Evolutionary conservation across 192 early-diverging fungal species (phyloP).

Genomic region (Rhizophlyctis rosea): DNA sequence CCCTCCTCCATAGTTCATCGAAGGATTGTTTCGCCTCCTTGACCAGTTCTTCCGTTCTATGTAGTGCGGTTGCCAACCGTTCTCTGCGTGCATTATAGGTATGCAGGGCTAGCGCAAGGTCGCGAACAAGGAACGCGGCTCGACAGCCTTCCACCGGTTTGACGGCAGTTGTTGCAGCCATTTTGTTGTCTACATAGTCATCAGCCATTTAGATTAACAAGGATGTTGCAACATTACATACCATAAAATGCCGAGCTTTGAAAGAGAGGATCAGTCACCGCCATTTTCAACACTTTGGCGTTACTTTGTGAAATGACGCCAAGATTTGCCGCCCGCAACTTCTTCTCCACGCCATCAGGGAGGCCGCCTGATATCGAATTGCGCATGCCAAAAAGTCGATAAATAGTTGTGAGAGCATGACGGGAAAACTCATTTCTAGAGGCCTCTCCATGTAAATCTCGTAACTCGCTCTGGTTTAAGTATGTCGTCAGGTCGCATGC

Average conservation of each 20-base stretch:
- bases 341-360: background rate
- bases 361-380: background rate
- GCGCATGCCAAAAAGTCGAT: conserved; percentile 3
- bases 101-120: conserved; percentile 4
- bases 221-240: background rate
- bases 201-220: background rate
- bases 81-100: conserved; percentile 4
- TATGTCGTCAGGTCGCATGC: background rate
- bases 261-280: background rate
- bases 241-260: conserved; percentile 5
- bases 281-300: background rate
- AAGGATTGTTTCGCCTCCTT: conserved; percentile 5
- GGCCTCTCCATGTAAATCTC: background rate
- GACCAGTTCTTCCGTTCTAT: background rate
- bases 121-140: conserved; percentile 3
- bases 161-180: conserved; percentile 7
- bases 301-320: background rate
- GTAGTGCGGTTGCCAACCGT: background rate
- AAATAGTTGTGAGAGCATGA: background rate
- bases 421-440: background rate
- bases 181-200: conserved; percentile 2
- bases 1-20: conserved; percentile 6
- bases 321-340: background rate
- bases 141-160: conserved; percentile 3
- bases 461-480: background rate